phyloP scores from a whole-genome alignment of 2,329 filamentous ascomycete species.

The Xylariaceae sp. region DNA sequence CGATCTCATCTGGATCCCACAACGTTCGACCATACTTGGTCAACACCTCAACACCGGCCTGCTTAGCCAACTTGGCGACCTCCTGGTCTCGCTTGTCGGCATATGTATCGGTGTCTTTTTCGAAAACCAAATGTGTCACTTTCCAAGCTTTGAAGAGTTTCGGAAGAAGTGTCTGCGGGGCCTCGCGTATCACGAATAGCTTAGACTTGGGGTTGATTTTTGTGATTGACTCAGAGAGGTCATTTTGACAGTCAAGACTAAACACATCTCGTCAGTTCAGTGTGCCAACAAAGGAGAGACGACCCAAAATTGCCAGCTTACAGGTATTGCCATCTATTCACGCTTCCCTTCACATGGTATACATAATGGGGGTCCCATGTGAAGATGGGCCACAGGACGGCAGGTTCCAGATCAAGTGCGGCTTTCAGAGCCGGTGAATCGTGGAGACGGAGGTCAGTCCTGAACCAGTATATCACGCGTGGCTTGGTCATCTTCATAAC shows the following conservation, averaged over 20 bases:
- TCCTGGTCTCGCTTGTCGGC: conserved; percentile 58
- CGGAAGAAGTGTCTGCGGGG: conserved; percentile 64
- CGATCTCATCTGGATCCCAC: conserved; percentile 69
- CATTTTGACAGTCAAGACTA: conserved; percentile 68
- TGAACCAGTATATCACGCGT: conserved; percentile 72
- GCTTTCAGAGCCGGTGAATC: conserved; percentile 71
- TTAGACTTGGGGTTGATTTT: conserved; percentile 64
- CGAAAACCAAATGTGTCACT: conserved; percentile 72
- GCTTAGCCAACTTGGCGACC: conserved; percentile 54
- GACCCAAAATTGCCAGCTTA: conserved; percentile 28
- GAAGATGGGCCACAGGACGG: conserved; percentile 69
- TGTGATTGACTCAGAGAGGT: conserved; percentile 63
- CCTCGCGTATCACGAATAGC: conserved; percentile 68
- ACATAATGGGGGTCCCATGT: conserved; percentile 81
- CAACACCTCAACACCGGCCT: conserved; percentile 66
- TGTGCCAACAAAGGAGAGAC: background rate
- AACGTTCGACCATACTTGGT: conserved; percentile 61
- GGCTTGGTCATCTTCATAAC: conserved; percentile 27
- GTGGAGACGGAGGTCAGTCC: conserved; percentile 72
- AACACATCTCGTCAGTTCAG: background rate
- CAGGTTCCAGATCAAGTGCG: conserved; percentile 65
- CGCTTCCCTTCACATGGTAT: conserved; percentile 63
- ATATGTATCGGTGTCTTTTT: conserved; percentile 75
- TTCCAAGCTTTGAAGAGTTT: conserved; percentile 71
- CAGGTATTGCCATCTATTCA: conserved; percentile 73